Base-by-base conservation (phyloP, 2,329 filamentous ascomycete genomes). In the Fusarium sp. region DNA sequence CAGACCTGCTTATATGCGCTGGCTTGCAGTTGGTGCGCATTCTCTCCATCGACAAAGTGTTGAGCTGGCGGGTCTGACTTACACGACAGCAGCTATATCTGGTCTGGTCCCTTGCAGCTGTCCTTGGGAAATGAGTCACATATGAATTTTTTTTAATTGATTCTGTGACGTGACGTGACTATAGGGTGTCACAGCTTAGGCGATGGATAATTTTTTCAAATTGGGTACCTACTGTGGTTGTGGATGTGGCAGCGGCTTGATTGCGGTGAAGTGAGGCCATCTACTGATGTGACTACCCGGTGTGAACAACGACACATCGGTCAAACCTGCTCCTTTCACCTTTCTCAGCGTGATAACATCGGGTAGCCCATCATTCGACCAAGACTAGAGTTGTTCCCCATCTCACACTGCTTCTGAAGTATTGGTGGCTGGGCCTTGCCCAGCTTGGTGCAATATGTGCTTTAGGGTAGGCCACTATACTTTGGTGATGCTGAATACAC, bases 181-280 rank as follows among this genome's bases (percentile, higher is more conserved):
- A 14, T 20, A 41, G 33, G 38, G 45, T 60, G 33, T 31, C 42
- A 38, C 30, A 54, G 18, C 41, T 58, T 69, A 38, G 31, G 30
- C 58, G 58, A 69, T 28, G 22, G 31, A 22, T 38, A 44, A 26
- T 45, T 36, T 64, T 45, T 42, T 63, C 30, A 28, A 38, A 38
- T 56, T 64, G 24, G 33, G 57, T 60, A 9, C n/a, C n/a, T 15
- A 6, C 20, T 54, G 50, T 58, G 16, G 31, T 50, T 50, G 30
- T 56, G 18, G 22, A 42, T 44, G 36, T 31, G 35, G 45, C 41
- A 65, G 39, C 41, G 28, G 47, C 36, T 47, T 50, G 59, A 26
- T 61, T 70, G 47, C 59, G 71, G 61, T 67, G 51, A 61, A 53
- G 61, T 70, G 68, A 73, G 71, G 71, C 71, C 62, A 71, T 71